phyloP scores from a whole-genome alignment of 1,139 yeast genomes.

The Pneumocystis wakefieldiae region DNA sequence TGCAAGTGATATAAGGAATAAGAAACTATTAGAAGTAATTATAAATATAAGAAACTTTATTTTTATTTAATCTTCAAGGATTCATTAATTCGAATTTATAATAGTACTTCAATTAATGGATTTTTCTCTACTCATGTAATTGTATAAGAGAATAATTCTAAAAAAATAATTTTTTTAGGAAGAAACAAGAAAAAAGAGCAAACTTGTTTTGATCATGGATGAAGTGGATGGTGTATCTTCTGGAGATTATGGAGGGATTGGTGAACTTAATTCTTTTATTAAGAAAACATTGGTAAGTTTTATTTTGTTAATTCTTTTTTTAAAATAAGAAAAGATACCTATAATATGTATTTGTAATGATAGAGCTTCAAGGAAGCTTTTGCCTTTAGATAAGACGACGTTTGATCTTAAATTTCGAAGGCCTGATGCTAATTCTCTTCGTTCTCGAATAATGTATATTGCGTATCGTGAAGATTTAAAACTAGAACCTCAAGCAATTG shows the following conservation, averaged over 20 bases:
- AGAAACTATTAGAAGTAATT: slow-evolving; percentile 27
- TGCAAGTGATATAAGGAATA: slow-evolving; percentile 88
- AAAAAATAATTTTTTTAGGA: slow-evolving; percentile 24
- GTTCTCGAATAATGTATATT: slow-evolving; percentile 76
- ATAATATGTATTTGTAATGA: slow-evolving; percentile 90
- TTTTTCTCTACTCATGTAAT: slow-evolving; percentile 36
- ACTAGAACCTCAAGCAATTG: slow-evolving; percentile 65
- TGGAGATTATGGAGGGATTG: slow-evolving; percentile 98
- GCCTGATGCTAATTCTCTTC: slow-evolving; percentile 70
- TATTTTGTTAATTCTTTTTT: neutral
- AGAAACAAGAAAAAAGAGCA: slow-evolving; percentile 15
- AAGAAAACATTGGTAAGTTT: slow-evolving; percentile 46
- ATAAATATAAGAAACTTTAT: neutral
- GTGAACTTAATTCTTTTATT: slow-evolving; percentile 81
- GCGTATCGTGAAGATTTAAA: slow-evolving; percentile 73
- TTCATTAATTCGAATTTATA: slow-evolving; percentile 54
- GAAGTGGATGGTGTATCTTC: slow-evolving; percentile 99
- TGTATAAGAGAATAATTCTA: slow-evolving; percentile 19
- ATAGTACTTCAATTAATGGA: slow-evolving; percentile 73
- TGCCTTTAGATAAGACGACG: slow-evolving; percentile 83
- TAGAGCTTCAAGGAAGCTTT: slow-evolving; percentile 80
- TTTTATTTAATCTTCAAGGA: slow-evolving; percentile 33
- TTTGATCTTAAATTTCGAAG: slow-evolving; percentile 73
- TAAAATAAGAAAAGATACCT: slow-evolving; percentile 34
- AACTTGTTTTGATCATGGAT: slow-evolving; percentile 83